Percentiles rank a stretch among this genome's conserved stretches.
Evolutionary conservation across 495 filamentous ascomycete genomes (phyloP).

Genomic region (Parmelia sp.): DNA sequence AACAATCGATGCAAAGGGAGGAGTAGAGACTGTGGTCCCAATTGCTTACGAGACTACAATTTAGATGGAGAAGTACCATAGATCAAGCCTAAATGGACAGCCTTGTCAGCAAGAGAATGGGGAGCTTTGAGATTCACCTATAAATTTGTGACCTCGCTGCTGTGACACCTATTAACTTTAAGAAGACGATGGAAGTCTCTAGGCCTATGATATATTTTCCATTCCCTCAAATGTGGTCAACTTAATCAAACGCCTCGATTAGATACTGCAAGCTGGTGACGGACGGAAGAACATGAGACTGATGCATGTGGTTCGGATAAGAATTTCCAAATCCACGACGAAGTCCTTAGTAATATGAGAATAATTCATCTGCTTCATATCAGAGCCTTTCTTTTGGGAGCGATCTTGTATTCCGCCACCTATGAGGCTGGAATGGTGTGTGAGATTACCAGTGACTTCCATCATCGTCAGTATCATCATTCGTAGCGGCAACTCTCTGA

Average conservation of each 20-base stretch:
- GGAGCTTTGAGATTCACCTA: not conserved
- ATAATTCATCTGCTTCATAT: not conserved
- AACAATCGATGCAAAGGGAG: conserved; percentile 66
- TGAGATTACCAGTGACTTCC: conserved; percentile 3
- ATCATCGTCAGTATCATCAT: conserved; percentile 26
- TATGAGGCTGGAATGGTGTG: not conserved
- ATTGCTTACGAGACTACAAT: conserved; percentile 98
- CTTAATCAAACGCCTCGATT: not conserved
- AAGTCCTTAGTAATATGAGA: not conserved
- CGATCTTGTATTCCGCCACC: not conserved
- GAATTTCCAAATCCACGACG: not conserved
- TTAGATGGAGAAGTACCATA: conserved; percentile 47
- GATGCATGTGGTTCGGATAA: not conserved
- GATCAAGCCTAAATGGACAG: not conserved
- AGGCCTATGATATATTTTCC: not conserved
- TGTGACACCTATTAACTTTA: not conserved
- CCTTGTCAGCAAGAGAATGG: not conserved
- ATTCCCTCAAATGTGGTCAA: not conserved
- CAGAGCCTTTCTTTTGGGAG: not conserved
- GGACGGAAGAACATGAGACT: not conserved
- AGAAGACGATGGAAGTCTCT: not conserved
- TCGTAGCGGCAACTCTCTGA: conserved; percentile 21
- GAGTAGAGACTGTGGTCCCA: conserved; percentile 84
- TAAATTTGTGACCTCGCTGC: not conserved
- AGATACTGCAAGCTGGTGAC: not conserved